These are phyloP conservation scores for Diaporthe citriasiana DNA, from an alignment of 2,329 filamentous ascomycete species.

Conservation along the genomic window DNA sequence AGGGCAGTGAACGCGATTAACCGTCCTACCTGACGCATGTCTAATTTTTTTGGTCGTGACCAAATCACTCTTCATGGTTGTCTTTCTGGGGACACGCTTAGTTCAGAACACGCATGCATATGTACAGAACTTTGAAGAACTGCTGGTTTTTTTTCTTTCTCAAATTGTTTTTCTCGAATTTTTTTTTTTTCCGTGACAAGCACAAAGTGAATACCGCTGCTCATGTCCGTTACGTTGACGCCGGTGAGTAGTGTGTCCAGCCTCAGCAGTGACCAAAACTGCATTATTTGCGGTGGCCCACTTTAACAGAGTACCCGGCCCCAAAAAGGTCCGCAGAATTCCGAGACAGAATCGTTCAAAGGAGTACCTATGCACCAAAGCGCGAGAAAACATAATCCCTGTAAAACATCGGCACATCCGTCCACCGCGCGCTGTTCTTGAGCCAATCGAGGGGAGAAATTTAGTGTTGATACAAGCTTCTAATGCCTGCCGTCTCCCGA, in stretches of 20 bases:
- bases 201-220: background rate
- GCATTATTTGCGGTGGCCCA: background rate
- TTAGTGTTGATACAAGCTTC: constrained; percentile 3
- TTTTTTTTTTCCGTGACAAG: background rate
- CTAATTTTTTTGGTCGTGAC: background rate
- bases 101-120: no score
- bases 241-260: background rate
- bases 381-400: background rate
- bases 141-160: background rate
- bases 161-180: no score
- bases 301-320: background rate
- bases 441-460: background rate
- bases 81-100: background rate
- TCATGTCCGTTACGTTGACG: background rate
- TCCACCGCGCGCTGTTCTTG: background rate
- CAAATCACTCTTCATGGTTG: background rate
- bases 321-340: background rate
- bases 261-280: background rate
- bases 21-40: no score
- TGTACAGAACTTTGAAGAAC: no score
- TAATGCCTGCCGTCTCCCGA: constrained; percentile 10
- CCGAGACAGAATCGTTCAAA: background rate
- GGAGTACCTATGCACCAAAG: background rate
- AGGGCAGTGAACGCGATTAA: no score
- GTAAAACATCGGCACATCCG: background rate